phyloP scores from a whole-genome alignment of 2,329 filamentous ascomycete species.

The Ceratocystis ficicola region DNA sequence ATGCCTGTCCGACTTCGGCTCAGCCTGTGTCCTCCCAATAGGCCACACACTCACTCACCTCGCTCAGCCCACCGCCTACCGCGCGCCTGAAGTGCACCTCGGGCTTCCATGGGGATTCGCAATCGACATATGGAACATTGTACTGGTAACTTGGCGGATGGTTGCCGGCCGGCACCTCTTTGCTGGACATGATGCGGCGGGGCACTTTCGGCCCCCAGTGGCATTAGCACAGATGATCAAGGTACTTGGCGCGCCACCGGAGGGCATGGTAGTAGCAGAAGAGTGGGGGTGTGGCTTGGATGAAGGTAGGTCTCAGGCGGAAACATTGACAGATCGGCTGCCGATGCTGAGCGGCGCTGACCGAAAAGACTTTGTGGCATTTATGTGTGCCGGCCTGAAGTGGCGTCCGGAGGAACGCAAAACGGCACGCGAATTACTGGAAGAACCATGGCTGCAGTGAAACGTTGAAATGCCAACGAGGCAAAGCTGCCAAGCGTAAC shows the following conservation, averaged over 20 bases:
- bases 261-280: not conserved
- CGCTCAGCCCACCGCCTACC: constrained; percentile 28
- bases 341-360: not conserved
- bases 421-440: constrained; percentile 2
- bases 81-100: constrained; percentile 32
- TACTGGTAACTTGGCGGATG: constrained; percentile 27
- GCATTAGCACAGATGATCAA: not conserved
- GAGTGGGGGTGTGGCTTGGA: not conserved
- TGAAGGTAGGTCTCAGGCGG: too few species aligned
- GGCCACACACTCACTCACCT: constrained; percentile 8
- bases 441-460: not conserved
- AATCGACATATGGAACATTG: constrained; percentile 31
- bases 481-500: not conserved
- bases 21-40: not conserved
- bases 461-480: not conserved
- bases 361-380: not conserved
- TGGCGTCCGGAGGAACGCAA: not conserved
- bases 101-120: constrained; percentile 29
- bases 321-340: not conserved
- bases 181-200: not conserved
- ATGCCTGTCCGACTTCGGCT: not conserved
- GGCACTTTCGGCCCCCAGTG: not conserved
- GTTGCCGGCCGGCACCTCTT: not conserved
- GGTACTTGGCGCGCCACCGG: not conserved
- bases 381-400: not conserved